These are phyloP conservation scores for Rhamnella rubrinervis DNA, from an alignment of 331 rosid genomes.

Conservation along the genomic window DNA sequence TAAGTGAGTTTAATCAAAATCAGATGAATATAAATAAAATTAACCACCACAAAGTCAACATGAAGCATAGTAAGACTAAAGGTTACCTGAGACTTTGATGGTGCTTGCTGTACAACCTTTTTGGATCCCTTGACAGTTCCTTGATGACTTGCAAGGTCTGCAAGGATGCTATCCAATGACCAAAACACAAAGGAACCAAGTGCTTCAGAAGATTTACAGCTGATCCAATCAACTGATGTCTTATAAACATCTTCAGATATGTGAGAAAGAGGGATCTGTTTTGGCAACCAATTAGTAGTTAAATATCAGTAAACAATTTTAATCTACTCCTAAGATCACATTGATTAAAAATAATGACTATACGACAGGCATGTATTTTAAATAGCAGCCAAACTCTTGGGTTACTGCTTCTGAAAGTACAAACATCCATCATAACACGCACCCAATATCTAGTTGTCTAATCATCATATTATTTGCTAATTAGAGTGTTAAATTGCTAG, in stretches of 20 bases:
- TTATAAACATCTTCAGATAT: slow-evolving; percentile 55
- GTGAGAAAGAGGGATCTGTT: slow-evolving; percentile 59
- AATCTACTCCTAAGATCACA: slow-evolving; percentile 1
- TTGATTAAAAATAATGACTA: background rate
- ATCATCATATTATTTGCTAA: no score
- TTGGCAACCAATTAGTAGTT: slow-evolving; percentile 2
- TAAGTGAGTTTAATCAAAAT: no score
- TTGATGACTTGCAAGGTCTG: slow-evolving; percentile 54
- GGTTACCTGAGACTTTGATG: slow-evolving; percentile 62
- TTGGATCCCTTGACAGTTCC: slow-evolving; percentile 58
- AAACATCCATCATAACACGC: no score
- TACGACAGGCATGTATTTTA: no score
- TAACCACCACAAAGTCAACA: background rate
- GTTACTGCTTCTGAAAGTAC: no score
- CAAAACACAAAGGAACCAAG: slow-evolving; percentile 56
- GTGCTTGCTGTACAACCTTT: slow-evolving; percentile 49
- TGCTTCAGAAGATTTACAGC: slow-evolving; percentile 48
- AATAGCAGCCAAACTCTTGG: no score
- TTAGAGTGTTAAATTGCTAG: no score
- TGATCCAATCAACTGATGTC: slow-evolving; percentile 60
- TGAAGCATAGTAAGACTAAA: background rate
- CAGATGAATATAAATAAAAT: no score
- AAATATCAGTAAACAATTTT: slow-evolving; percentile 1
- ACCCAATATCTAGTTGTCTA: no score
- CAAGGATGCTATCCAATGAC: slow-evolving; percentile 58